These are phyloP conservation scores for Hypoxylon lienhwacheense DNA, from an alignment of 495 filamentous ascomycete species.

Conservation along the genomic window DNA sequence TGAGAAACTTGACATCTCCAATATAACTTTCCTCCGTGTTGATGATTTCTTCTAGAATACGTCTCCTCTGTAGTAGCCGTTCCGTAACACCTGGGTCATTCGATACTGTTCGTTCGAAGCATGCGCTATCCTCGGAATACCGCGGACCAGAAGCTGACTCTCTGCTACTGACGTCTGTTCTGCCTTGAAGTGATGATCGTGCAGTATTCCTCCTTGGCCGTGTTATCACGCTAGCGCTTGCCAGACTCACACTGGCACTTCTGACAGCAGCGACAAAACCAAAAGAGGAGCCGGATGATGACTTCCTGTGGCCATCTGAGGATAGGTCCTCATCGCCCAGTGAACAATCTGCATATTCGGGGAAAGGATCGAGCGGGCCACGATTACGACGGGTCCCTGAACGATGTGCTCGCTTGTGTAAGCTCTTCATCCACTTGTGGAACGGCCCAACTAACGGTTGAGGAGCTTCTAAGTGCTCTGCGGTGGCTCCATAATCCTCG, in stretches of 20 bases:
- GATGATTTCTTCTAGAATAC: constrained; percentile 80
- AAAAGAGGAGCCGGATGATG: constrained; percentile 70
- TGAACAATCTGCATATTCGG: constrained; percentile 46
- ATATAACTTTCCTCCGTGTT: constrained; percentile 87
- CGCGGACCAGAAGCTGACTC: constrained; percentile 61
- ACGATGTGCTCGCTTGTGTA: constrained; percentile 54
- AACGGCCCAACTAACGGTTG: constrained; percentile 46
- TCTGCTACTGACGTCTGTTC: constrained; percentile 64
- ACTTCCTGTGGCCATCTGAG: constrained; percentile 54
- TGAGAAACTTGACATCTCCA: constrained; percentile 78
- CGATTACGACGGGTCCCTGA: constrained; percentile 31
- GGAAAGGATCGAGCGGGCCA: constrained; percentile 50
- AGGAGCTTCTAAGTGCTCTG: constrained; percentile 12
- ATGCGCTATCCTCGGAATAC: constrained; percentile 67
- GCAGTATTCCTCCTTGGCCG: constrained; percentile 58
- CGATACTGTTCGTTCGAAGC: constrained; percentile 52
- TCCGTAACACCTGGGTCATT: constrained; percentile 71
- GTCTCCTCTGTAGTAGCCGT: constrained; percentile 71
- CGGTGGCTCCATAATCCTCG: constrained; percentile 9
- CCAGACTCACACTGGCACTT: constrained; percentile 72
- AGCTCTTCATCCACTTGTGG: constrained; percentile 60
- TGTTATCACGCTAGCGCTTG: constrained; percentile 65
- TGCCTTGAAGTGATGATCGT: constrained; percentile 57
- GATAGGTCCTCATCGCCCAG: constrained; percentile 36
- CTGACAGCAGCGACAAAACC: constrained; percentile 74